Evolutionary conservation across 1,284 basidiomycete species (phyloP).

Genomic region (Ceratobasidium sp.): DNA sequence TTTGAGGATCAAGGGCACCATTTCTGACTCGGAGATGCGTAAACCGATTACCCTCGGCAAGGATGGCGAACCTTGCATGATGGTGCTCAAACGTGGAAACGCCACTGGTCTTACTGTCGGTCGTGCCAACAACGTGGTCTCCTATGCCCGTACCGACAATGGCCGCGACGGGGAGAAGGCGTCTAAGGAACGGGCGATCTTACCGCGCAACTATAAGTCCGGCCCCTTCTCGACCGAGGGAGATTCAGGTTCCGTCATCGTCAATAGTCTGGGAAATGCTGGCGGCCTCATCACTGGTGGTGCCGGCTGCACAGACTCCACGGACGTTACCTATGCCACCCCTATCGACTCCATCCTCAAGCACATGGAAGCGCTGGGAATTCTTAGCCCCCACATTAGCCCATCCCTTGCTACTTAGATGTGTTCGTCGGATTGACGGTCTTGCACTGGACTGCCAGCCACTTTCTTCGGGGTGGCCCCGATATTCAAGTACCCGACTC

Average conservation of each 20-base stretch:
- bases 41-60: constrained; percentile 39
- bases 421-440: too few relatives aligned
- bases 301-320: constrained; percentile 11
- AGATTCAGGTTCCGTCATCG: constrained; percentile 46
- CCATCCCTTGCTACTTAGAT: constrained; percentile 1
- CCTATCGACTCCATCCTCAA: constrained; percentile 44
- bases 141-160: constrained; percentile 39
- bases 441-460: too few relatives aligned
- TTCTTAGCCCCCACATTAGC: constrained; percentile 9
- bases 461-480: too few relatives aligned
- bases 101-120: constrained; percentile 47
- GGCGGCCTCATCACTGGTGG: constrained; percentile 45
- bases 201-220: constrained; percentile 22
- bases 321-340: constrained; percentile 43
- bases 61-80: constrained; percentile 33
- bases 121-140: constrained; percentile 37
- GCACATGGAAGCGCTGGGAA: constrained; percentile 26
- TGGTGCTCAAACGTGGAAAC: constrained; percentile 44
- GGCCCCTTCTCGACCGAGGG: constrained; percentile 45
- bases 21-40: constrained; percentile 45
- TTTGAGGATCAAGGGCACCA: constrained; percentile 43
- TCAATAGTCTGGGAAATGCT: constrained; percentile 41
- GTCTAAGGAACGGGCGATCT: constrained; percentile 43
- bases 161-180: not conserved
- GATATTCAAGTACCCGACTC: too few relatives aligned